Conservation (phyloP, 208 protist genomes). For the Leishmania guyanensis region DNA sequence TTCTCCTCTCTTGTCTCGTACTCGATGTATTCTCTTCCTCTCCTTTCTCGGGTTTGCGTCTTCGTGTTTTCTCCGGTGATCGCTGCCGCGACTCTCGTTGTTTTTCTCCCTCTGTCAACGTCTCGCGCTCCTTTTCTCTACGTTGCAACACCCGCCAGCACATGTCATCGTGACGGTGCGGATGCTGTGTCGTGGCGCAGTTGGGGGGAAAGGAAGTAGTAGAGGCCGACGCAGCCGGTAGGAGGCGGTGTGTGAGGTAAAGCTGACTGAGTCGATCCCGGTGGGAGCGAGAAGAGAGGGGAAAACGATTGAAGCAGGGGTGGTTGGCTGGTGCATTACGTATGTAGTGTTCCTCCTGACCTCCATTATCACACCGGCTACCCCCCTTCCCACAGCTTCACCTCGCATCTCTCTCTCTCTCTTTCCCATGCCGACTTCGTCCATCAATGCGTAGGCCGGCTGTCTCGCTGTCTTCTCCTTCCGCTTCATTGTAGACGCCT, state of each 20-base stretch:
- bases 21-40: not conserved
- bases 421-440: not conserved
- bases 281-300: not conserved
- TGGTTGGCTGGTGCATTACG: not conserved
- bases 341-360: not conserved
- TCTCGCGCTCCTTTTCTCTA: not conserved
- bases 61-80: not conserved
- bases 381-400: not conserved
- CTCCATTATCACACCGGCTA: not conserved
- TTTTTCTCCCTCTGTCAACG: not conserved
- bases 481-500: not conserved
- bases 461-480: not conserved
- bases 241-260: not conserved
- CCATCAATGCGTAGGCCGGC: not conserved
- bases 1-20: not conserved
- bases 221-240: not conserved
- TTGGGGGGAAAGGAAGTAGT: not conserved
- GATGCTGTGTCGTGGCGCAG: not conserved
- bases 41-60: not conserved
- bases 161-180: not conserved
- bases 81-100: not conserved
- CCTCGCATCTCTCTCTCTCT: not conserved
- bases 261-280: not conserved
- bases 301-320: not conserved
- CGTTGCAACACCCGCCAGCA: not conserved